Base-by-base conservation (phyloP, 1,139 yeast species). In the Blastobotrys ciferrii region DNA sequence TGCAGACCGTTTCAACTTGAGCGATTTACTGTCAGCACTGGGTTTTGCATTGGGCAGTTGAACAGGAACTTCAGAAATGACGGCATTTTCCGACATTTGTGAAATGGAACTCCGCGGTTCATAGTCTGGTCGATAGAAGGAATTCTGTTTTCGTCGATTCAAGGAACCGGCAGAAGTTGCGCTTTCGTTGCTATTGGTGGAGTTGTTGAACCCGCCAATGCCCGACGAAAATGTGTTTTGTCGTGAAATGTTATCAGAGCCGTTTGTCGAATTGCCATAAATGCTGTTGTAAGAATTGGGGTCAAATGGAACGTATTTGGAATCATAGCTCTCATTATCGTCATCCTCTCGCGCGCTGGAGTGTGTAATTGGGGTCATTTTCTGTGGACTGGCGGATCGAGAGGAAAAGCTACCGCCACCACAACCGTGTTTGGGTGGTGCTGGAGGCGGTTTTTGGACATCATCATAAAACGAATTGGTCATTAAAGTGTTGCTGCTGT, bases 131-230 rank as follows among this genome's bases (percentile, higher is more conserved):
- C 28, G 38, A 37, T 43, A 14, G 20, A 42, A 15, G 3, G 47
- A 45, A 13, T 46, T 49, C 18, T 46, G 73, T 59, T 79, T 82
- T 62, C 87, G 92, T 59, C 95, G 77, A 47, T 82, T 80, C 53
- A 82, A 81, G 11, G 95, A 86, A 0, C 95, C 95, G 1, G 96
- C 96, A 58, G 94, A 84, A 0, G 95, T 87, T 3, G 95, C 95
- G 69, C 94, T 84, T 51, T 86, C 77, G 62, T 51, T 52, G 40
- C 78, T 74, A 66, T 74, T 63, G 11, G 71, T 62, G 4, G 77
- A 70, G 9, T 57, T 47, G 51, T 56, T 56, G 14, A 63, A 55
- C 39, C 54, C 58, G 13, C 53, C 49, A 28, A 12, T 20, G 4
- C 12, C 19, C 2, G 64, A 57, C 11, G 65, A 61, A 19, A 58